Evolutionary conservation across 768 basidiomycete species (phyloP), one percentile per base, ranked within the genome.

Genomic region (Auriculariales sp.): DNA sequence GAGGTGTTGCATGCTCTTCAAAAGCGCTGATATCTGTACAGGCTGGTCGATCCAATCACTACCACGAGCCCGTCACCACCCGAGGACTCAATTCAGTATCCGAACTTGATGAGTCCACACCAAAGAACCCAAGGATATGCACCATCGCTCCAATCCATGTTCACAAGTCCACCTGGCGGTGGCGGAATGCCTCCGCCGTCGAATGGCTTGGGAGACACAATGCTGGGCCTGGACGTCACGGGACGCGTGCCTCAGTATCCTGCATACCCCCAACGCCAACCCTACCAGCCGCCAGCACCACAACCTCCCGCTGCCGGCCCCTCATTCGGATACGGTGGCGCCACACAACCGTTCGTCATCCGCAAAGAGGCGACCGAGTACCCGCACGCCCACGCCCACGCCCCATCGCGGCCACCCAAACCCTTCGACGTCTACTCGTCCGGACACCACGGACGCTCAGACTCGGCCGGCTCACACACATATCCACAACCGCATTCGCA

Each of bases 141-240:
- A 24, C 85, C 85, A 1, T 86, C 83, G 4, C 62, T 80, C n/a
- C 74, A 75, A 49, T 85, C 83, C 22, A 87, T 85, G 81, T 86
- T 85, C 55, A 25, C 56, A 61, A 52, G 59, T 59, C 62, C 59
- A 55, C 51, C 58, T 51, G 59, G 54, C 63, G 62, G 53, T 56
- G 61, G 54, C 61, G 63, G 34, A 63, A 67, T n/a, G n/a, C n/a
- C n/a, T n/a, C n/a, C n/a, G n/a, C n/a, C n/a, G n/a, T n/a, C n/a
- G n/a, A n/a, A n/a, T n/a, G n/a, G n/a, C n/a, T n/a, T n/a, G n/a
- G n/a, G n/a, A n/a, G n/a, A n/a, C n/a, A 10, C 39, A 19, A 6
- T 25, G 22, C 19, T 19, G 6, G 19, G 39, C 12, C 19, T 12
- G 22, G 14, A 10, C 6, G 22, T 25, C 17, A 6, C 5, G 10